Percentiles rank a stretch among this genome's conserved stretches.
Evolutionary conservation across 306 rosid species (phyloP).

Genomic region (Calophaca sinica): DNA sequence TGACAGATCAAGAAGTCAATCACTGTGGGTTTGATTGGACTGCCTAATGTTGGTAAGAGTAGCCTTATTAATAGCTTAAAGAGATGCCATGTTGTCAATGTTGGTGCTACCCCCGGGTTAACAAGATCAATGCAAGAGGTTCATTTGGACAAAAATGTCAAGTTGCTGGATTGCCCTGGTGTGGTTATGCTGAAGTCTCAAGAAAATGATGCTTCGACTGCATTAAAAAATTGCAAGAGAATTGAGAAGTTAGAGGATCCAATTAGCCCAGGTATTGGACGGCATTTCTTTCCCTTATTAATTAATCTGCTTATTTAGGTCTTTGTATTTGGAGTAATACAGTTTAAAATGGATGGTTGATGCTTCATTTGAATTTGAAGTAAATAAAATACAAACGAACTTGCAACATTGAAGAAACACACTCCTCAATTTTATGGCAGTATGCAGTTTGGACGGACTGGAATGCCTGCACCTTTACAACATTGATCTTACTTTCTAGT

Average conservation of each 20-base stretch:
- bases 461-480: neutral
- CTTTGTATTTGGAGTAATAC: constrained; percentile 15
- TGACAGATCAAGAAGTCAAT: constrained; percentile 89
- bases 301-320: constrained; percentile 1
- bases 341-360: neutral
- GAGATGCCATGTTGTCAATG: constrained; percentile 77
- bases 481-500: too few relatives aligned
- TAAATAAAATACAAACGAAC: neutral
- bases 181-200: constrained; percentile 81
- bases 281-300: neutral
- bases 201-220: constrained; percentile 69
- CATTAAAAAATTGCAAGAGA: constrained; percentile 90
- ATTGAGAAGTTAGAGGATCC: constrained; percentile 94
- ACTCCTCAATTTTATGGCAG: neutral
- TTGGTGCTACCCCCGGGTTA: constrained; percentile 90
- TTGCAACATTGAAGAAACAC: neutral
- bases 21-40: constrained; percentile 91
- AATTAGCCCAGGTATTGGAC: constrained; percentile 74
- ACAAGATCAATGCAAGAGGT: constrained; percentile 96
- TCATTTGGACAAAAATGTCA: constrained; percentile 85
- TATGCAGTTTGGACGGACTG: neutral
- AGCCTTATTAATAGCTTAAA: constrained; percentile 92
- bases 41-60: constrained; percentile 99
- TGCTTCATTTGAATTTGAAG: neutral
- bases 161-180: constrained; percentile 95